Conservation (phyloP, 495 filamentous ascomycete species). For the Penicillium canariense region DNA sequence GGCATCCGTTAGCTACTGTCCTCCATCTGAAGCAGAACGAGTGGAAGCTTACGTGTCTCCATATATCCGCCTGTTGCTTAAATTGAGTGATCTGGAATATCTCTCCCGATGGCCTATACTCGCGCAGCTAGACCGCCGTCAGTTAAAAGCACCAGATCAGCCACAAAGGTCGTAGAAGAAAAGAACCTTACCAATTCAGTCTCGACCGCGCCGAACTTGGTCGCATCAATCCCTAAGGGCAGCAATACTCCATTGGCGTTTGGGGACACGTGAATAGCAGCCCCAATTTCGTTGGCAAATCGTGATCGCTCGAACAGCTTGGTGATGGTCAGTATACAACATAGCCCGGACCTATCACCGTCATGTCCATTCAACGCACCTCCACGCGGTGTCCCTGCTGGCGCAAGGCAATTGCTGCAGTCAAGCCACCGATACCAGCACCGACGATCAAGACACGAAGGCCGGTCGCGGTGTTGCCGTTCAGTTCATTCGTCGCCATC, state of each 20-base stretch:
- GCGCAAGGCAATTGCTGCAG: constrained; percentile 52
- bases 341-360: background rate
- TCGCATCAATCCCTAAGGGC: constrained; percentile 40
- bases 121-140: constrained; percentile 27
- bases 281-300: constrained; percentile 54
- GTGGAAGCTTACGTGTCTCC: constrained; percentile 36
- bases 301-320: constrained; percentile 55
- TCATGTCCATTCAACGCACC: constrained; percentile 17
- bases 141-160: background rate
- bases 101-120: constrained; percentile 31
- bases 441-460: constrained; percentile 52
- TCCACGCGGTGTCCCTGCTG: constrained; percentile 54
- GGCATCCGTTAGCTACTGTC: background rate
- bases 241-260: constrained; percentile 51
- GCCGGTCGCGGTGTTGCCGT: constrained; percentile 11
- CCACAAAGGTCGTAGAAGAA: background rate
- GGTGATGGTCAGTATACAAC: background rate
- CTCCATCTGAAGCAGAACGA: background rate
- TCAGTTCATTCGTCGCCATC: constrained; percentile 17
- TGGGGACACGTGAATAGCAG: constrained; percentile 54
- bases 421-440: constrained; percentile 55
- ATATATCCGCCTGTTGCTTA: constrained; percentile 32
- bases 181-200: constrained; percentile 25
- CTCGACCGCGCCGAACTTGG: constrained; percentile 35
- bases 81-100: constrained; percentile 32